A percentile compares a stretch with the other conserved stretches of the same genome.
phyloP scores from a whole-genome alignment of 306 rosid species.

The Ormosia semicastrata region DNA sequence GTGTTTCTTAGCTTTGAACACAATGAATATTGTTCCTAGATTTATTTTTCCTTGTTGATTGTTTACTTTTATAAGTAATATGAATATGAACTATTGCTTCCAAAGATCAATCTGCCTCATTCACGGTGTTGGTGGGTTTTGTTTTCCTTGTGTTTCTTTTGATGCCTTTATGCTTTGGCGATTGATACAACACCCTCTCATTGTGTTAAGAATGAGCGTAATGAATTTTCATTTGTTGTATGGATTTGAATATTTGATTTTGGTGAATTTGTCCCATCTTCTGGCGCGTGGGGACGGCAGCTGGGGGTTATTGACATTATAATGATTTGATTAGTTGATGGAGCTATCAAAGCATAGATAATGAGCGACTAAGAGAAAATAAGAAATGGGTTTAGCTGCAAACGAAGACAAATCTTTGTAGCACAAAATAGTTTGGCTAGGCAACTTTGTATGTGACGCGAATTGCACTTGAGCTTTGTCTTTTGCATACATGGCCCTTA shows the following conservation, averaged over 20 bases:
- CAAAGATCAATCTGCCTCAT: not conserved
- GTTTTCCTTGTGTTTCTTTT: not conserved
- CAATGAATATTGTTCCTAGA: not conserved
- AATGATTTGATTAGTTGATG: not conserved
- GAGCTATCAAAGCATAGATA: not conserved
- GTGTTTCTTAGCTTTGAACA: slow-evolving; percentile 9
- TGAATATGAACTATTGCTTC: not conserved
- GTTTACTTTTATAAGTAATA: slow-evolving; percentile 1
- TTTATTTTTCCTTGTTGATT: slow-evolving; percentile 1
- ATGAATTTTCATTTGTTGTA: not conserved
- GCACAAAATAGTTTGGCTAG: not conserved
- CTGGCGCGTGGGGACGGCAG: not conserved
- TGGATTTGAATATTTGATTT: not conserved
- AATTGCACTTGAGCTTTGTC: not conserved
- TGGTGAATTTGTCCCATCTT: not conserved
- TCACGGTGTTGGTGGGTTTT: not conserved
- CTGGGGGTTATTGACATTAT: not conserved
- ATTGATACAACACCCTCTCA: not conserved
- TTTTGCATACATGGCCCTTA: not conserved
- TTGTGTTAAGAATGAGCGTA: not conserved
- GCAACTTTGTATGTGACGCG: not conserved
- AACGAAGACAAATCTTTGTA: not conserved
- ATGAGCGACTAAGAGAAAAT: not conserved
- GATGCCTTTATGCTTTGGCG: not conserved
- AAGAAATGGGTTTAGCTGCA: not conserved